Base-by-base conservation (phyloP, 345 rosid genomes). In the Eutrema heterophyllum region DNA sequence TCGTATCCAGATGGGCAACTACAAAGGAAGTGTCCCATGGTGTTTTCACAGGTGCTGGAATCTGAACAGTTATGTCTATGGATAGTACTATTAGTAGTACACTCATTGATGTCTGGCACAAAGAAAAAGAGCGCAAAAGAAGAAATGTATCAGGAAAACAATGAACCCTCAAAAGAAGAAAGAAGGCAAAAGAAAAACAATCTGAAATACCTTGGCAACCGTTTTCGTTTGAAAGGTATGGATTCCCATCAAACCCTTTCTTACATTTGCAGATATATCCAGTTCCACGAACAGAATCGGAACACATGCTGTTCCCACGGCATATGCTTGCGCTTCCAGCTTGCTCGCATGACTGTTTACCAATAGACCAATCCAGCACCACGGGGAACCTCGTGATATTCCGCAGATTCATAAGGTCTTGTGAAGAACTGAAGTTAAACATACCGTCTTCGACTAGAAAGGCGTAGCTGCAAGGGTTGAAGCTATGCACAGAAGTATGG, bases 361-460 rank as follows among this genome's bases (percentile, higher is more conserved):
- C 80, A 53, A 83, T 61, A 2, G 71, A 39, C 87, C 84, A 84
- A 36, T 84, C 84, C 3, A 84, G 27, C 40, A 74, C 48, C 32
- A 68, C 27, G 2, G 83, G 77, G 14, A 77, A 49, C 35, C 9
- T 2, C 4, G 1, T 24, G 55, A 56, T 2, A 11, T 27, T 36
- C 14, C 68, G 18, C 9, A 79, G 61, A 52, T 72, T 72, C 54
- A 1, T 0, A 64, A 77, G 80, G 15, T 77, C 65, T 7, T 64
- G 18, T 5, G 11, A 0, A 38, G 66, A 5, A 43, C 5, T n/a
- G 57, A 76, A 76, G 70, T 59, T 32, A 43, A 58, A 69, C 11
- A 2, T 7, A 32, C 64, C 75, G 4, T 76, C 40, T 69, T 76
- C 75, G 5, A 61, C 75, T 1, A 76, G 5, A 44, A 69, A 76